Evolutionary conservation across 1,139 yeast species (phyloP), one percentile per base, ranked within the genome.

Genomic region (Magnusiomyces paraingens): DNA sequence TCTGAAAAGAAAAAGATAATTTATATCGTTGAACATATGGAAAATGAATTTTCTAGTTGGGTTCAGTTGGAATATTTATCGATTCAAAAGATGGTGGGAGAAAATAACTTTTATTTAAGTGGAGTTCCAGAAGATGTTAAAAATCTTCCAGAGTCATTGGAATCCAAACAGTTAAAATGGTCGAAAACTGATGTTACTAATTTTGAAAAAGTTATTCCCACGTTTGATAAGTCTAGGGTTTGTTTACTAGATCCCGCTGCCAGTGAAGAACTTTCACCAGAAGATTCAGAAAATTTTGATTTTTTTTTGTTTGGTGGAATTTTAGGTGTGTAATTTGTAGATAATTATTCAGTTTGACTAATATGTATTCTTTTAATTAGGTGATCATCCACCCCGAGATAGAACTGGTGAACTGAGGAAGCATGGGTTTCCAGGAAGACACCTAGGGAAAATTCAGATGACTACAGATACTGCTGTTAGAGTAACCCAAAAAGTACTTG

Each of bases 401-500:
- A 82, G 98, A 69, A 93, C 99, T 2, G 94, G 93, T 1, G 91
- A 90, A 62, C 77, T 93, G 59, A 79, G 95, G 65, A 86, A 86
- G 64, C 84, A 90, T 63, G 96, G 76, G 5, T 84, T 89, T 63
- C 82, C 79, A 1, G 96, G 97, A 14, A 83, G 93, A 70, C 79
- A 96, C 66, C 75, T 93, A 55, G 98, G 96, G 1, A 80, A 76
- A 53, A 79, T 86, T 61, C 99, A 93, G 67, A 91, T 93, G 98
- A 89, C 98, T 26, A 93, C 99, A 0, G 99, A 93, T 65, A 91
- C 98, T 2, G 98, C 98, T 0, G 86, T 93, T 40, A 80, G 99
- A 70, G 88, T 95, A 32, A 88, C 97, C 0, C 90, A 87, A 64
- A 68, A 79, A 51, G 91, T 93, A 35, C 75, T 87, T 15, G 81